A percentile compares a stretch with the other conserved stretches of the same genome.
phyloP scores from a whole-genome alignment of 2,329 filamentous ascomycete species.

The Tolypocladium tundrense region DNA sequence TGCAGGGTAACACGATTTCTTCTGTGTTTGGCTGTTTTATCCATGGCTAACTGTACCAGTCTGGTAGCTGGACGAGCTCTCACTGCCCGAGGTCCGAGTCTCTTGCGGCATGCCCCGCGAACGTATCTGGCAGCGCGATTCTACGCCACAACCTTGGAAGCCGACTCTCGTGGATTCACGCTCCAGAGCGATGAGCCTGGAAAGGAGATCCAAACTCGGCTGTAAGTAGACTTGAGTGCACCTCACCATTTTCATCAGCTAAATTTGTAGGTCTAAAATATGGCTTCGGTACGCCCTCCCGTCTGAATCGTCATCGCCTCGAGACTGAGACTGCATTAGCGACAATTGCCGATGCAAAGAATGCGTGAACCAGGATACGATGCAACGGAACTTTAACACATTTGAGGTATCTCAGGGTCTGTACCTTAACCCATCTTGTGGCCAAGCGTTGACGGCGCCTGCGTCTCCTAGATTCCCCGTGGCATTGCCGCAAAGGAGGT shows the following conservation, averaged over 20 bases:
- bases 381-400: constrained; percentile 31
- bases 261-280: constrained; percentile 5
- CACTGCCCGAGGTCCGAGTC: constrained; percentile 3
- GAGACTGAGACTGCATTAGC: constrained; percentile 11
- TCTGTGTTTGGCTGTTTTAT: not conserved
- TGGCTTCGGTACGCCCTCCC: constrained; percentile 11
- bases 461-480: constrained; percentile 17
- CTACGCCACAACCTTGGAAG: constrained; percentile 6
- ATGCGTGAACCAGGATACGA: constrained; percentile 31
- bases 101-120: not conserved
- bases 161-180: constrained; percentile 2
- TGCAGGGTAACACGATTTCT: not conserved
- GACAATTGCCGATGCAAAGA: constrained; percentile 32
- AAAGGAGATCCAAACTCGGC: not conserved
- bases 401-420: constrained; percentile 19
- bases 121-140: not conserved
- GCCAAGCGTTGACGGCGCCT: not conserved
- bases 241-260: not conserved
- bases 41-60: not conserved
- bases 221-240: constrained; percentile 2
- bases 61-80: not conserved
- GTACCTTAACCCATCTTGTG: not conserved
- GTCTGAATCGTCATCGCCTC: not conserved
- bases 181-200: constrained; percentile 1
- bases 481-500: constrained; percentile 18